Evolutionary conservation across 2,329 filamentous ascomycete species (phyloP).

Genomic region (Hortaea werneckii): DNA sequence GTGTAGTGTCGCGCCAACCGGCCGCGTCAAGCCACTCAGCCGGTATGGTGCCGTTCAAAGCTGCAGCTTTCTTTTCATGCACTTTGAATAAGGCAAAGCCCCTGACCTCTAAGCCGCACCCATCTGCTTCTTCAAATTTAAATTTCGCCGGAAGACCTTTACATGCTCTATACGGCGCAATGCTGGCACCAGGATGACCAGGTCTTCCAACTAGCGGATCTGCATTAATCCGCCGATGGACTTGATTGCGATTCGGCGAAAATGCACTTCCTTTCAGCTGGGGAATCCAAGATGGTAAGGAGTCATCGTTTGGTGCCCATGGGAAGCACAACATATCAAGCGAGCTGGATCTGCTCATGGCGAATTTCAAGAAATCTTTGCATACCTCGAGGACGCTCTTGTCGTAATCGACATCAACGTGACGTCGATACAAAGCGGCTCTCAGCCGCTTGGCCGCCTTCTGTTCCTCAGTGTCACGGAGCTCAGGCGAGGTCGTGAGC

Average conservation of each 20-base stretch:
- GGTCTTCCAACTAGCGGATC: constrained; percentile 8
- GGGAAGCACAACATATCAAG: constrained; percentile 8
- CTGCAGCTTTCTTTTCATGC: constrained; percentile 2
- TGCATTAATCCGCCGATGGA: constrained; percentile 2
- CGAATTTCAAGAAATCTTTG: constrained; percentile 7
- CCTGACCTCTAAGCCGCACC: constrained; percentile 1
- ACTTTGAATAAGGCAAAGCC: constrained; percentile 7
- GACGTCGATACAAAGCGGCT: too few relatives aligned
- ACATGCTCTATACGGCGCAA: not conserved
- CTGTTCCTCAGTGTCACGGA: too few relatives aligned
- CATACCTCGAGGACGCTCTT: constrained; percentile 4
- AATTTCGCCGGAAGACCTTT: not conserved
- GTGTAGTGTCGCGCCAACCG: not conserved
- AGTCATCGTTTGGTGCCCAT: constrained; percentile 6
- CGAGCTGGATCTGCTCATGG: constrained; percentile 2
- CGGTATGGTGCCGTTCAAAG: constrained; percentile 8
- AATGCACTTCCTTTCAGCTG: constrained; percentile 2
- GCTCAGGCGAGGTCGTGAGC: too few relatives aligned
- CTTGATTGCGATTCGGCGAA: not conserved
- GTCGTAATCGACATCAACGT: constrained; percentile 8
- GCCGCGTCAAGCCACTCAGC: constrained; percentile 19
- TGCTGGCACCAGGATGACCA: constrained; percentile 5
- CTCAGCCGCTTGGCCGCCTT: too few relatives aligned
- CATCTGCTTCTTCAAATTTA: not conserved
- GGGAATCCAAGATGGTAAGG: constrained; percentile 8